Evolutionary conservation across 2,329 filamentous ascomycete genomes (phyloP).

Genomic region (Beauveria rudraprayagi): DNA sequence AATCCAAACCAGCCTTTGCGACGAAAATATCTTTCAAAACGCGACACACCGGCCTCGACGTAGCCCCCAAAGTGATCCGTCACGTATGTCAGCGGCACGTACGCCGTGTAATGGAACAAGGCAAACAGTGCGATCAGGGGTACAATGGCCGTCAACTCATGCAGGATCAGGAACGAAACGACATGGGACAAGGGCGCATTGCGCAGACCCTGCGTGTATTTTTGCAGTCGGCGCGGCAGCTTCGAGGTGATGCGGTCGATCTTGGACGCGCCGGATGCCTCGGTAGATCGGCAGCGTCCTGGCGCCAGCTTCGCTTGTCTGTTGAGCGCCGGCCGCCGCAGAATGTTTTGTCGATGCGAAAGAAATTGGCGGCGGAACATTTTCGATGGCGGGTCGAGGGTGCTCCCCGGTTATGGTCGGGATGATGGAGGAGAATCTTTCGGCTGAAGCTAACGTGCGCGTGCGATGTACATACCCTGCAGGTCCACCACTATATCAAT

Average conservation of each 20-base stretch:
- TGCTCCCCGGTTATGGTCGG: background rate
- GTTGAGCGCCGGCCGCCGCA: slow-evolving; percentile 9
- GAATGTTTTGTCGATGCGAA: slow-evolving; percentile 17
- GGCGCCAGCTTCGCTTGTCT: background rate
- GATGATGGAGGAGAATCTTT: background rate
- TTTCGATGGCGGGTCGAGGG: background rate
- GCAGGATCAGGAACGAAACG: slow-evolving; percentile 77
- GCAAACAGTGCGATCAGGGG: slow-evolving; percentile 69
- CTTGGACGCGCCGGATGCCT: slow-evolving; percentile 28
- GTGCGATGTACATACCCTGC: background rate
- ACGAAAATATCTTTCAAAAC: slow-evolving; percentile 69
- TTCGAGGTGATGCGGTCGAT: slow-evolving; percentile 40
- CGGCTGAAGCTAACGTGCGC: background rate
- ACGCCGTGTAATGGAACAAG: slow-evolving; percentile 71
- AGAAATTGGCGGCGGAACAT: slow-evolving; percentile 21
- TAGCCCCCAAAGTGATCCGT: slow-evolving; percentile 41
- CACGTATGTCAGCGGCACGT: slow-evolving; percentile 55
- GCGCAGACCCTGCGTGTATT: slow-evolving; percentile 61
- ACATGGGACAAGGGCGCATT: slow-evolving; percentile 75
- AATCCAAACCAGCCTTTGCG: slow-evolving; percentile 76
- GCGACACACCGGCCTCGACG: slow-evolving; percentile 55
- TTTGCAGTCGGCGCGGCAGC: slow-evolving; percentile 59
- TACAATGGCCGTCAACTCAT: slow-evolving; percentile 82
- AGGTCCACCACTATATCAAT: background rate
- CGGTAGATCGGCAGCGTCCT: slow-evolving; percentile 13